Conservation (phyloP, 352 stramenopile genomes). For the Phytophthora foliorum region DNA sequence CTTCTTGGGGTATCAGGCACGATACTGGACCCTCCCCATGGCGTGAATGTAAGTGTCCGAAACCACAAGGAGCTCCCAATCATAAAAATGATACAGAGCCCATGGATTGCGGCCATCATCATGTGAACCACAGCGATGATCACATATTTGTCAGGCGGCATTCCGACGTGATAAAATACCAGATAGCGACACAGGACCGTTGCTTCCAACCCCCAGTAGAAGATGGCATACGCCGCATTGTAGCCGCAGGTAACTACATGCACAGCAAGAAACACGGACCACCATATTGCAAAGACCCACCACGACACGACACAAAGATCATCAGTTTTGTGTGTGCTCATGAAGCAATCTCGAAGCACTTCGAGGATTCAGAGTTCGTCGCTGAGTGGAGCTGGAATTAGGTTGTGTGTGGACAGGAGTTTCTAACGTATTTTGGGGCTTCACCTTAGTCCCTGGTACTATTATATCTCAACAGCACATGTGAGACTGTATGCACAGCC, state of each 20-base stretch:
- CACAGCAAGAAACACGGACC: constrained; percentile 16
- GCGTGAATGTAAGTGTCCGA: neutral
- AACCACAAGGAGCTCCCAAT: neutral
- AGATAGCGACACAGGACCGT: constrained; percentile 7
- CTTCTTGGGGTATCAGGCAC: too few relatives aligned
- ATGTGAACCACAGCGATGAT: neutral
- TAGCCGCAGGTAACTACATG: constrained; percentile 18
- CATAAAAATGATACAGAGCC: neutral
- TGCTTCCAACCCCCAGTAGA: constrained; percentile 1
- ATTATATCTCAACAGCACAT: too few relatives aligned
- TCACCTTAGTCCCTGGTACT: too few relatives aligned
- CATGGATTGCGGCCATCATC: neutral
- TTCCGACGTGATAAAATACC: constrained; percentile 13
- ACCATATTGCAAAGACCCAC: constrained; percentile 18
- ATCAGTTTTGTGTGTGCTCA: neutral
- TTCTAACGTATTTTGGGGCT: too few relatives aligned
- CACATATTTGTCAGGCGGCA: neutral
- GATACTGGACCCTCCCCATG: neutral
- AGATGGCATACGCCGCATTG: constrained; percentile 8
- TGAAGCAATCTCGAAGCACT: too few relatives aligned
- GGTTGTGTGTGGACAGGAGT: too few relatives aligned
- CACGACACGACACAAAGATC: constrained; percentile 7
- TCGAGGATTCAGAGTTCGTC: too few relatives aligned
- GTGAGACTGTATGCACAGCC: too few relatives aligned
- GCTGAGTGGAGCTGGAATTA: too few relatives aligned